phyloP scores from a whole-genome alignment of 148 eudicot genomes.

The Rheum nobile region DNA sequence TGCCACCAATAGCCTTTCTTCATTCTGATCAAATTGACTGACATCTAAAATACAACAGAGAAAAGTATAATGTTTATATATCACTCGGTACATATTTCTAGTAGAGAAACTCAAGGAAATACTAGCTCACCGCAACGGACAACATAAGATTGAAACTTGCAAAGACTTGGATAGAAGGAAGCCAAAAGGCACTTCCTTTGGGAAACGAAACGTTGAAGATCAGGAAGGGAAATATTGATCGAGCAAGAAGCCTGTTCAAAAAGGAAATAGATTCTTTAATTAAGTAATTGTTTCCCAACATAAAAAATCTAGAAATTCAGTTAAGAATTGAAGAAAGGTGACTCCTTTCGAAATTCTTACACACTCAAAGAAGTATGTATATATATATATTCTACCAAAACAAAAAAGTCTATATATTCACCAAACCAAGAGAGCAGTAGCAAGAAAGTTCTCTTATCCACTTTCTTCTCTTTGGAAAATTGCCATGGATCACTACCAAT shows the following conservation, averaged over 20 bases:
- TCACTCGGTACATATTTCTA: neutral
- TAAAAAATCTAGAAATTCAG: neutral
- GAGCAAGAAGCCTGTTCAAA: conserved; percentile 43
- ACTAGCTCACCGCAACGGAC: conserved; percentile 50
- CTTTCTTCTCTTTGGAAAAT: neutral
- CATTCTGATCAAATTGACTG: conserved; percentile 44
- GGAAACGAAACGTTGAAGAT: conserved; percentile 55
- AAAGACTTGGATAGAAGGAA: conserved; percentile 55
- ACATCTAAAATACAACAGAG: conserved; percentile 38
- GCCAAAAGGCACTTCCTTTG: conserved; percentile 81
- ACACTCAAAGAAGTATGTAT: neutral
- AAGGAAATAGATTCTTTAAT: neutral
- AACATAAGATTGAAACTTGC: conserved; percentile 66
- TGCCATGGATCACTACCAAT: neutral
- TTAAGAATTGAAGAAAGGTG: neutral
- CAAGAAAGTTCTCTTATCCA: neutral
- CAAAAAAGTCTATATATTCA: neutral
- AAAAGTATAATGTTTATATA: neutral
- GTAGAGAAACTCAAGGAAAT: neutral
- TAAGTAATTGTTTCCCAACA: neutral
- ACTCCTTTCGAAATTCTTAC: neutral
- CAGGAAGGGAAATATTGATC: conserved; percentile 46
- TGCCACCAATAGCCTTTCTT: conserved; percentile 67
- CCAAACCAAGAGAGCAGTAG: neutral
- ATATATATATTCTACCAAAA: too few relatives aligned